Conservation (phyloP, 306 rosid species). For the Medicago lupulina region DNA sequence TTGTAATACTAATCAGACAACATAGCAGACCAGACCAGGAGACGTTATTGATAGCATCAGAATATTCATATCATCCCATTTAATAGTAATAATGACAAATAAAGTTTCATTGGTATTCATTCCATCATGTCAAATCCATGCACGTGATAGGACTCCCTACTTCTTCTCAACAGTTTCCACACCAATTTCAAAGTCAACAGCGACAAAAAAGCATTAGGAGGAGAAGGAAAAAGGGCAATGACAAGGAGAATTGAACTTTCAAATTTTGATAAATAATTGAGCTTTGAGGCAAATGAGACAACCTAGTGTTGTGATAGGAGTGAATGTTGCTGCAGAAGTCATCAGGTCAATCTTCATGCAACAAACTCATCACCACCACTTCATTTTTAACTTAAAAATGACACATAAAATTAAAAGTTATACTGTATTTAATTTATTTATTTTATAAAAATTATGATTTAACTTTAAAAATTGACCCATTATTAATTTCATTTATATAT, state of each 20-base stretch:
- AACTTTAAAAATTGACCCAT: too few species aligned
- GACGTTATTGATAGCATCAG: slow-evolving; percentile 54
- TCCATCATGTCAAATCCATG: slow-evolving; percentile 77
- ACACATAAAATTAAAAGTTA: too few species aligned
- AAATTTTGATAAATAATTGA: background rate
- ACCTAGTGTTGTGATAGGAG: too few species aligned
- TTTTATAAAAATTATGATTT: too few species aligned
- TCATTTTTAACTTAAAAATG: background rate
- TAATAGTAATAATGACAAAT: slow-evolving; percentile 38
- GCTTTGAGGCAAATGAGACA: slow-evolving; percentile 1
- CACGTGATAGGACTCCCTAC: slow-evolving; percentile 58
- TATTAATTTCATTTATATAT: too few species aligned
- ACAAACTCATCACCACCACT: slow-evolving; percentile 2
- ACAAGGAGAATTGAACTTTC: slow-evolving; percentile 32
- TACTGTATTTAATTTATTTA: too few species aligned
- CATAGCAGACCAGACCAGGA: slow-evolving; percentile 38
- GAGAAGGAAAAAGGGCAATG: slow-evolving; percentile 10
- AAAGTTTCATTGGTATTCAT: slow-evolving; percentile 50
- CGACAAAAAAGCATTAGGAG: slow-evolving; percentile 47
- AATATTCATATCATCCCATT: slow-evolving; percentile 54
- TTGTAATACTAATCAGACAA: slow-evolving; percentile 27
- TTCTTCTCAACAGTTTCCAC: slow-evolving; percentile 1
- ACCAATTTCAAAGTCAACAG: slow-evolving; percentile 52
- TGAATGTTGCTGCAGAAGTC: slow-evolving; percentile 14
- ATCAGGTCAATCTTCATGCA: slow-evolving; percentile 3